These are phyloP conservation scores for Globisporangium solare DNA, from an alignment of 352 stramenopile species.

Conservation along the genomic window DNA sequence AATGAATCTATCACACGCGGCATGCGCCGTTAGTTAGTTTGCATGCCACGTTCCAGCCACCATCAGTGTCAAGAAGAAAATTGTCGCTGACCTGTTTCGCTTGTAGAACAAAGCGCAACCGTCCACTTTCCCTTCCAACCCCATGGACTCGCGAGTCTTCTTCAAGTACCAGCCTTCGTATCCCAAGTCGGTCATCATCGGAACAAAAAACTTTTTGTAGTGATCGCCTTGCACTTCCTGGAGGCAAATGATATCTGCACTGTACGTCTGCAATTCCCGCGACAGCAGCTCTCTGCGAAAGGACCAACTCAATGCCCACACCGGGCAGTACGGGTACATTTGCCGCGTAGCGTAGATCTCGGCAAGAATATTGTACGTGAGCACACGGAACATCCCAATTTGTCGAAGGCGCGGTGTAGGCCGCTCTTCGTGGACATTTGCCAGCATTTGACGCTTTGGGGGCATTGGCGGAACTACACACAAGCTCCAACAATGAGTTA, in stretches of 20 bases:
- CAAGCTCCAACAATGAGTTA: slow-evolving; percentile 7
- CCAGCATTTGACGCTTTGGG: slow-evolving; percentile 76
- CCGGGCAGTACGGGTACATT: slow-evolving; percentile 96
- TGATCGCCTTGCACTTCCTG: slow-evolving; percentile 98
- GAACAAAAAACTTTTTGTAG: slow-evolving; percentile 96
- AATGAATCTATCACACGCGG: slow-evolving; percentile 42
- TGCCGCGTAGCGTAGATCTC: slow-evolving; percentile 90
- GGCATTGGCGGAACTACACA: slow-evolving; percentile 68
- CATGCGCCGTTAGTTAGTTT: neutral
- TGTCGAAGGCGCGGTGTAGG: slow-evolving; percentile 65
- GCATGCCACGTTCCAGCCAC: neutral
- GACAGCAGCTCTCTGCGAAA: slow-evolving; percentile 91
- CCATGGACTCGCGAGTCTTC: slow-evolving; percentile 98
- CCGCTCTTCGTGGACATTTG: slow-evolving; percentile 75
- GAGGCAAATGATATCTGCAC: slow-evolving; percentile 97
- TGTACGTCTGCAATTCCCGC: slow-evolving; percentile 87
- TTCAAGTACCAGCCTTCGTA: slow-evolving; percentile 98
- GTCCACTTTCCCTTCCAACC: slow-evolving; percentile 96
- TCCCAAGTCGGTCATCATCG: slow-evolving; percentile 91
- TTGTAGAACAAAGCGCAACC: slow-evolving; percentile 99
- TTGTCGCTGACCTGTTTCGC: slow-evolving; percentile 67
- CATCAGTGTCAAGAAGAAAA: neutral
- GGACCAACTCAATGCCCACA: slow-evolving; percentile 97
- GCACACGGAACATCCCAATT: slow-evolving; percentile 77
- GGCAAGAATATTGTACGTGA: slow-evolving; percentile 91